These are phyloP conservation scores for Mycena alexandri DNA, from an alignment of 768 basidiomycete species.

Conservation along the genomic window DNA sequence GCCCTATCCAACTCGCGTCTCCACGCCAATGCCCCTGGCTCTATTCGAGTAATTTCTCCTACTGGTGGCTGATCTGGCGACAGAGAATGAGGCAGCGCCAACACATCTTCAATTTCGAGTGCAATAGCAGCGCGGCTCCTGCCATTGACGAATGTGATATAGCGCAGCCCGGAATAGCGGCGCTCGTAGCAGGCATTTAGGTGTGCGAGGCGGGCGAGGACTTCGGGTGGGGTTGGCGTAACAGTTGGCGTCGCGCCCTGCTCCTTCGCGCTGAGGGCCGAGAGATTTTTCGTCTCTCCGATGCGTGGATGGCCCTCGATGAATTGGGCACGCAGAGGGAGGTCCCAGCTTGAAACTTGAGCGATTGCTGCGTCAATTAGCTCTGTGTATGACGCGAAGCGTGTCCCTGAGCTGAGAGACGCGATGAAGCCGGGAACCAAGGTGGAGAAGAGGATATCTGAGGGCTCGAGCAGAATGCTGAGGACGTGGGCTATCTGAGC, in stretches of 20 bases:
- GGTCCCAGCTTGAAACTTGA: slow-evolving; percentile 67
- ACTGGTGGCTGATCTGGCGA: slow-evolving; percentile 57
- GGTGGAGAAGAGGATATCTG: slow-evolving; percentile 63
- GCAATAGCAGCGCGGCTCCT: slow-evolving; percentile 78
- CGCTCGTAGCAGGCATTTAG: slow-evolving; percentile 85
- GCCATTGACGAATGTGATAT: slow-evolving; percentile 94
- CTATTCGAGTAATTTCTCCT: slow-evolving; percentile 52
- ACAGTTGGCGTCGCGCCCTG: slow-evolving; percentile 66
- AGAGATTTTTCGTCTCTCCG: slow-evolving; percentile 83
- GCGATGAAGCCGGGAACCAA: slow-evolving; percentile 67
- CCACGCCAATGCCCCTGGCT: slow-evolving; percentile 66
- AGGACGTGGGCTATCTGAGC: slow-evolving; percentile 48
- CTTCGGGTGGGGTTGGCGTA: slow-evolving; percentile 75
- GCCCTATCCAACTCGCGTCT: slow-evolving; percentile 77
- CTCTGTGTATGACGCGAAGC: slow-evolving; percentile 58
- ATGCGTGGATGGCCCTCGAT: slow-evolving; percentile 91
- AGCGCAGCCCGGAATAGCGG: slow-evolving; percentile 80
- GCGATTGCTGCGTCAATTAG: slow-evolving; percentile 68
- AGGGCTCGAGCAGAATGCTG: slow-evolving; percentile 65
- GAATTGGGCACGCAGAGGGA: slow-evolving; percentile 68
- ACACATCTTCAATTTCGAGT: slow-evolving; percentile 81
- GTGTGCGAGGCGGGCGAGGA: slow-evolving; percentile 77
- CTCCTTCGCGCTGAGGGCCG: slow-evolving; percentile 82
- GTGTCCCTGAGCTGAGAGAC: slow-evolving; percentile 42
- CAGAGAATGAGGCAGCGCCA: slow-evolving; percentile 66